Conservation (phyloP, 768 basidiomycete species). For the Podaxis sp. region DNA sequence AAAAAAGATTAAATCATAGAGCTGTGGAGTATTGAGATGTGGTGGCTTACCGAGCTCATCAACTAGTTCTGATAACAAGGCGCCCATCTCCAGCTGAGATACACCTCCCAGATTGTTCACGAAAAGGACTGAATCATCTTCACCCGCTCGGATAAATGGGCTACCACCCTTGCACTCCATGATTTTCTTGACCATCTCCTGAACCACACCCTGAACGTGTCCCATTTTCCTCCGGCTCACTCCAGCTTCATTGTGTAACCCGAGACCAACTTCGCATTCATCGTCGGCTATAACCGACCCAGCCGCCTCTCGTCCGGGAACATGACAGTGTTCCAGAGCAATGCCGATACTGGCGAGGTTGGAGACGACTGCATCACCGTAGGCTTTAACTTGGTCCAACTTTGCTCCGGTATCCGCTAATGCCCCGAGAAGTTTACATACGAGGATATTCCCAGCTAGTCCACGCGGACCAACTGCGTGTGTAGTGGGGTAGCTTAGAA, state of each 20-base stretch:
- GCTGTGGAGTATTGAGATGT: neutral
- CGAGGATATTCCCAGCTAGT: conserved; percentile 41
- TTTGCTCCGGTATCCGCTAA: conserved; percentile 35
- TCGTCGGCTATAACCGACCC: conserved; percentile 16
- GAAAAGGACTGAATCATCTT: conserved; percentile 46
- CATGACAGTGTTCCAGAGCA: conserved; percentile 53
- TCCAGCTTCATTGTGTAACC: conserved; percentile 54
- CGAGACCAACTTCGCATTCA: conserved; percentile 46
- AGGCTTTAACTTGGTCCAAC: conserved; percentile 27
- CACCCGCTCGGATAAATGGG: conserved; percentile 3
- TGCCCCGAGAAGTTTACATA: conserved; percentile 55
- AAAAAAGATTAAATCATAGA: neutral
- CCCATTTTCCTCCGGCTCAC: conserved; percentile 33
- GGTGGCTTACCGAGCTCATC: conserved; percentile 36
- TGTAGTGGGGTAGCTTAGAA: conserved; percentile 21
- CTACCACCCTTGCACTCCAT: conserved; percentile 17
- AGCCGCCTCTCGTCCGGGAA: conserved; percentile 38
- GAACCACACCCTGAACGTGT: conserved; percentile 22
- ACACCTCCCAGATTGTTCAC: conserved; percentile 55
- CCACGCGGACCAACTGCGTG: conserved; percentile 45
- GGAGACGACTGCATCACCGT: conserved; percentile 30
- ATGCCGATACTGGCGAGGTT: conserved; percentile 32
- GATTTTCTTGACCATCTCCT: conserved; percentile 39
- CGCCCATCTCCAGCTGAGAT: conserved; percentile 48
- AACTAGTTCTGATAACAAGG: conserved; percentile 39